A percentile compares a stretch with the other conserved stretches of the same genome.
Evolutionary conservation across 2,329 filamentous ascomycete species (phyloP).

Genomic region (Elsinoe perseae): DNA sequence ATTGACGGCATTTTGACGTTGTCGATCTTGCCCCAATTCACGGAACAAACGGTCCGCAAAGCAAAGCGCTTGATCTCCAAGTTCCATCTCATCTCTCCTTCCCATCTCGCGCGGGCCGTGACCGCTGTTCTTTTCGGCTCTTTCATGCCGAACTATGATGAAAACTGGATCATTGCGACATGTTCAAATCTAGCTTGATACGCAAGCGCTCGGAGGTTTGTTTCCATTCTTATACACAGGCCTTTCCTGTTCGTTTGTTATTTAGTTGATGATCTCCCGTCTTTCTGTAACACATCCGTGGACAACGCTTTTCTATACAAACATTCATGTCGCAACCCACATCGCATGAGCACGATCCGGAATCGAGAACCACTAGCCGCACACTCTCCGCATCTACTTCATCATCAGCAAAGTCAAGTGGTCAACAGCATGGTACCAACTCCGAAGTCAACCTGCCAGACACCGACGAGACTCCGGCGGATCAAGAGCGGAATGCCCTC

Average conservation of each 20-base stretch:
- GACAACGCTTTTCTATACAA: neutral
- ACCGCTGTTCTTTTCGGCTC: neutral
- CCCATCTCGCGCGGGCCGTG: neutral
- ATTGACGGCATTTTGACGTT: constrained; percentile 2
- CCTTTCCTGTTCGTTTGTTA: neutral
- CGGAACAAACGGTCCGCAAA: neutral
- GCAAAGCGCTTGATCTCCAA: neutral
- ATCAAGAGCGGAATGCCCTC: neutral
- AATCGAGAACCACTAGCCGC: neutral
- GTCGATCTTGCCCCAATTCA: neutral
- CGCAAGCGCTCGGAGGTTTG: neutral
- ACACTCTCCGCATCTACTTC: neutral
- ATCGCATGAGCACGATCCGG: neutral
- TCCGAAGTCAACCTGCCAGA: neutral
- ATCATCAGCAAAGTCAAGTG: neutral
- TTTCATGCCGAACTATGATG: neutral
- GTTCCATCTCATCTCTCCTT: neutral
- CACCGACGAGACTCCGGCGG: neutral
- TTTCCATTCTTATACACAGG: neutral
- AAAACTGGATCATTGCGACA: neutral
- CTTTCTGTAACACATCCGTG: neutral
- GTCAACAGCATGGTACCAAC: neutral
- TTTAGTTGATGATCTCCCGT: constrained; percentile 7
- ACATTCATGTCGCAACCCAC: neutral
- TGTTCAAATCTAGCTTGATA: neutral